These are phyloP conservation scores for Arabidopsis suecica DNA, from an alignment of 345 rosid species.

Conservation along the genomic window DNA sequence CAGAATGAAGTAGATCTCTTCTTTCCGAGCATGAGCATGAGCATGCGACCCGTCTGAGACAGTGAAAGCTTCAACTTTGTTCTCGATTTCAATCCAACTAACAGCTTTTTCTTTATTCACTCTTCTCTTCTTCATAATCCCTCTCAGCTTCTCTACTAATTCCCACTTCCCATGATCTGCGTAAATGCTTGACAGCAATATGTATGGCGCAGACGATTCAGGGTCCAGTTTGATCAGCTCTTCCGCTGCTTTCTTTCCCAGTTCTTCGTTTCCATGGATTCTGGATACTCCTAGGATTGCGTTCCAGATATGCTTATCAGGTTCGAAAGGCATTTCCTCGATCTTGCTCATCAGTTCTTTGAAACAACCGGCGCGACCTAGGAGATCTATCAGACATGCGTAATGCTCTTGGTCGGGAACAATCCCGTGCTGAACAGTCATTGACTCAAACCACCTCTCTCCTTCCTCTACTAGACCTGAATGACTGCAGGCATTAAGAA, in stretches of 20 bases:
- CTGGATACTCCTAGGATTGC: slow-evolving; percentile 62
- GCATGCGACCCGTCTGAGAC: slow-evolving; percentile 59
- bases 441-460: slow-evolving; percentile 57
- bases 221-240: slow-evolving; percentile 58
- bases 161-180: slow-evolving; percentile 65
- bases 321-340: slow-evolving; percentile 56
- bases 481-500: slow-evolving; percentile 76
- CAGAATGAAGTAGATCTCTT: slow-evolving; percentile 51
- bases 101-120: slow-evolving; percentile 59
- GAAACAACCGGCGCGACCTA: slow-evolving; percentile 68
- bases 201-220: slow-evolving; percentile 60
- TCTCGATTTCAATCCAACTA: slow-evolving; percentile 69
- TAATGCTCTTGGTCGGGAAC: slow-evolving; percentile 73
- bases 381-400: slow-evolving; percentile 77
- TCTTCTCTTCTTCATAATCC: slow-evolving; percentile 54
- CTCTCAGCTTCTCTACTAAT: slow-evolving; percentile 61
- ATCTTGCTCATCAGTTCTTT: slow-evolving; percentile 57
- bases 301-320: slow-evolving; percentile 55
- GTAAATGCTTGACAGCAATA: slow-evolving; percentile 60
- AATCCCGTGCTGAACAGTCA: slow-evolving; percentile 53
- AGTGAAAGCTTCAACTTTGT: slow-evolving; percentile 56
- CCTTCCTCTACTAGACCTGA: slow-evolving; percentile 71
- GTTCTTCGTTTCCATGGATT: slow-evolving; percentile 58
- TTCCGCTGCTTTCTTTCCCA: slow-evolving; percentile 66
- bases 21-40: slow-evolving; percentile 64